Conservation (phyloP, 129 eudicot species). For the Flaveria brownii region DNA sequence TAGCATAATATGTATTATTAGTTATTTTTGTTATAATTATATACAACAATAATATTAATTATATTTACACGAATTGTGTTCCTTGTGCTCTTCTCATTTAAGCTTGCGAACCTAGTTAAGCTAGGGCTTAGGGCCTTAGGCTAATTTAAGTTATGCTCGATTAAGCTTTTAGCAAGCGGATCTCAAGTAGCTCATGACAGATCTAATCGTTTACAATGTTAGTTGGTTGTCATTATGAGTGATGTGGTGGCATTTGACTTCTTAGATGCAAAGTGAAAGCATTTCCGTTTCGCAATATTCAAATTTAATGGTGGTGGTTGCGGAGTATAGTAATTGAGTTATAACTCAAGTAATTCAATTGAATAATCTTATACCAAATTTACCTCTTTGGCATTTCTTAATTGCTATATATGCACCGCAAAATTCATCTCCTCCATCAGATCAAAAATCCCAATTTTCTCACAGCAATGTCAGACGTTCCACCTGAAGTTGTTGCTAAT, state of each 20-base stretch:
- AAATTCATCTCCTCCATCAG: constrained; percentile 15
- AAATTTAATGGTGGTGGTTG: constrained; percentile 12
- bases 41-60: not conserved
- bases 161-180: not conserved
- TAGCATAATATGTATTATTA: not conserved
- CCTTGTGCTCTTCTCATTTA: not conserved
- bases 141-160: not conserved
- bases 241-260: constrained; percentile 5
- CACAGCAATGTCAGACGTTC: constrained; percentile 31
- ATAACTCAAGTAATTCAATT: not conserved
- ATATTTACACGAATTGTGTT: not conserved
- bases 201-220: not conserved
- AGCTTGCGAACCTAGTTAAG: not conserved
- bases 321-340: not conserved
- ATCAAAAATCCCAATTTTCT: not conserved
- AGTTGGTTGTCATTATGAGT: not conserved
- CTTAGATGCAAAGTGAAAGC: constrained; percentile 8
- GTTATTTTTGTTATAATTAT: not conserved
- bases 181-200: not conserved
- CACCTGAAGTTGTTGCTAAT: not conserved
- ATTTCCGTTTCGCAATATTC: not conserved
- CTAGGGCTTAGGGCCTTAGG: not conserved
- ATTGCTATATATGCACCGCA: constrained; percentile 18
- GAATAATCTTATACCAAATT: not conserved
- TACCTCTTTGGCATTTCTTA: constrained; percentile 8